Percentiles rank a stretch among this genome's conserved stretches.
phyloP scores from a whole-genome alignment of 805 yeast species.

The Ogataea populi-albae region DNA sequence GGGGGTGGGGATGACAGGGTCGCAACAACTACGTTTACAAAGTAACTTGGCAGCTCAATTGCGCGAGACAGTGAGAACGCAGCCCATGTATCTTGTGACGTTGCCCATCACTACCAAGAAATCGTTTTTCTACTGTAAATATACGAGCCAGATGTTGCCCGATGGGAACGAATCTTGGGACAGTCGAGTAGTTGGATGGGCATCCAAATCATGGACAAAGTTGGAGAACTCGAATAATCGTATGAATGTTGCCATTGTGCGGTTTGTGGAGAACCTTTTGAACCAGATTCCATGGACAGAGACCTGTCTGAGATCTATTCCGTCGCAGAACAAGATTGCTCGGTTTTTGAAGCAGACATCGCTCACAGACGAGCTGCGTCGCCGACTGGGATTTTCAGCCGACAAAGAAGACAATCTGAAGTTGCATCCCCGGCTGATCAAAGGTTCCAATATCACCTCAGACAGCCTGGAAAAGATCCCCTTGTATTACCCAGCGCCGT shows the following conservation, averaged over 20 bases:
- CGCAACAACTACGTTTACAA: neutral
- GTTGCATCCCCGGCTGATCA: constrained; percentile 8
- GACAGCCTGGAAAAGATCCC: constrained; percentile 38
- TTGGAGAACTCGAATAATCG: constrained; percentile 52
- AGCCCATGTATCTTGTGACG: constrained; percentile 56
- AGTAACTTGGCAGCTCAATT: neutral
- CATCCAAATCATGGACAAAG: constrained; percentile 59
- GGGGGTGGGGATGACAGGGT: no score
- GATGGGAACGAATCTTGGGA: constrained; percentile 36
- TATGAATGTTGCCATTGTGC: constrained; percentile 59
- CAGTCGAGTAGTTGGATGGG: constrained; percentile 44
- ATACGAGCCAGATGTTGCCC: constrained; percentile 36
- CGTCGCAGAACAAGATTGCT: constrained; percentile 59
- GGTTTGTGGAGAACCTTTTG: constrained; percentile 49
- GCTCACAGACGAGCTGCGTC: neutral
- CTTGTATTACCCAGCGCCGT: constrained; percentile 48
- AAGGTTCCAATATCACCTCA: constrained; percentile 12
- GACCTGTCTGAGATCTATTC: constrained; percentile 68
- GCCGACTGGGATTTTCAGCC: constrained; percentile 12
- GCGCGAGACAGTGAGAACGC: constrained; percentile 5
- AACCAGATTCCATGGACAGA: constrained; percentile 78
- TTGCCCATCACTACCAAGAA: constrained; percentile 66
- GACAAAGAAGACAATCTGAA: constrained; percentile 13
- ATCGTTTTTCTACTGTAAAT: constrained; percentile 69
- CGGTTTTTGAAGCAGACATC: constrained; percentile 38